Evolutionary conservation across 345 rosid species (phyloP).

Genomic region (Heritiera fomes): DNA sequence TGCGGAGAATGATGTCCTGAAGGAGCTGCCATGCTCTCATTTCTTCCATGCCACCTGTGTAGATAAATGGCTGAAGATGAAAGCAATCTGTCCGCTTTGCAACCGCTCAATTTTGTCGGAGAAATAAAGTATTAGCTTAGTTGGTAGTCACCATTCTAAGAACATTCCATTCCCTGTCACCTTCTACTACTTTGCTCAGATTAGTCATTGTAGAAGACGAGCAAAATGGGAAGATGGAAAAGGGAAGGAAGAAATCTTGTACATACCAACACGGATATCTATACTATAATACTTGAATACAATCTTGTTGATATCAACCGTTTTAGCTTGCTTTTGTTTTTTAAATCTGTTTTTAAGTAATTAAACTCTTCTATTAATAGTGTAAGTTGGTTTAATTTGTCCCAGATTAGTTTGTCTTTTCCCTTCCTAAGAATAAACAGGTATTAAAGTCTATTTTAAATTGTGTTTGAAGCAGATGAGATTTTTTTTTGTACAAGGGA

Average conservation of each 20-base stretch:
- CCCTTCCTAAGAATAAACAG: background rate
- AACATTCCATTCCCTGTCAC: background rate
- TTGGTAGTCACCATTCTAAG: background rate
- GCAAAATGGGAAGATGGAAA: background rate
- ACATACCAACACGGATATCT: background rate
- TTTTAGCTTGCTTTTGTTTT: background rate
- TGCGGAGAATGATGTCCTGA: constrained; percentile 26
- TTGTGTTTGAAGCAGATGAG: too few species aligned
- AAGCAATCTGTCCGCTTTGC: constrained; percentile 37
- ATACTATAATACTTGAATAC: background rate
- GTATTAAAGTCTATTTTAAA: too few species aligned
- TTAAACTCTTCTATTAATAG: background rate
- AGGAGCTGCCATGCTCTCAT: constrained; percentile 37
- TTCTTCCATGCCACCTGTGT: constrained; percentile 29
- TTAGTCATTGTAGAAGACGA: background rate
- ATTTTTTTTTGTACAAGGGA: too few species aligned
- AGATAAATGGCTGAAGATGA: constrained; percentile 36
- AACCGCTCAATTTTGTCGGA: constrained; percentile 9
- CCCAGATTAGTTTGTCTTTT: background rate
- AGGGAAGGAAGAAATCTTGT: background rate
- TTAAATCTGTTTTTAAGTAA: too few species aligned
- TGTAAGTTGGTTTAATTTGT: background rate
- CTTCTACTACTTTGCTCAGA: background rate
- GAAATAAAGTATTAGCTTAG: background rate
- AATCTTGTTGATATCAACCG: background rate